Conservation (phyloP, 2,329 filamentous ascomycete species). For the Aspergillus sp. region DNA sequence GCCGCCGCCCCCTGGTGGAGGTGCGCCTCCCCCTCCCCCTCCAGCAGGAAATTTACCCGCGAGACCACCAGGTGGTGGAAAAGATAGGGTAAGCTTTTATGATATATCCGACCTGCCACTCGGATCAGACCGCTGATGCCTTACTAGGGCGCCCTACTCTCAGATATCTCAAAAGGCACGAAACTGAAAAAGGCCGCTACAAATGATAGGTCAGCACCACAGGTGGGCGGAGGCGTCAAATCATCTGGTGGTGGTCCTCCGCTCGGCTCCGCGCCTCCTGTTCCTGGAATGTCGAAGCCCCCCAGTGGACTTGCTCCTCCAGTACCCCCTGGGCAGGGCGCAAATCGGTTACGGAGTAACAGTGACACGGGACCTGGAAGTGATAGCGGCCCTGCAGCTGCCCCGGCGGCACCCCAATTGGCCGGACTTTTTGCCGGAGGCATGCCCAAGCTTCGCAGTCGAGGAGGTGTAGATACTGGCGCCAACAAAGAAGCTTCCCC, state of each 20-base stretch:
- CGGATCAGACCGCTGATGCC: constrained; percentile 17
- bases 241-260: constrained; percentile 83
- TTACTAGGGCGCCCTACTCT: constrained; percentile 74
- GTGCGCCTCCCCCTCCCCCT: constrained; percentile 68
- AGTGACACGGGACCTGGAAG: constrained; percentile 60
- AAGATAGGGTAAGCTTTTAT: constrained; percentile 60
- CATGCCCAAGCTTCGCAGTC: constrained; percentile 93
- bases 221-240: constrained; percentile 61
- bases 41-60: constrained; percentile 51
- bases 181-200: constrained; percentile 81
- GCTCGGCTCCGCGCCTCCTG: constrained; percentile 59
- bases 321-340: constrained; percentile 53
- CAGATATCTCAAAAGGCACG: constrained; percentile 81
- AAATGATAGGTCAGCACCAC: constrained; percentile 87
- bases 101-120: background rate
- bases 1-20: constrained; percentile 62
- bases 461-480: constrained; percentile 76
- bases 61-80: constrained; percentile 58
- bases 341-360: constrained; percentile 74
- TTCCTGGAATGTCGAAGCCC: constrained; percentile 26
- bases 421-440: constrained; percentile 88
- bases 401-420: constrained; percentile 71
- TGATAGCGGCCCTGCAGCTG: constrained; percentile 44
- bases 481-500: constrained; percentile 65
- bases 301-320: constrained; percentile 53